Percentiles rank a stretch among this genome's conserved stretches.
phyloP scores from a whole-genome alignment of 441 rosid genomes.

The Cnidoscolus chayamansa region DNA sequence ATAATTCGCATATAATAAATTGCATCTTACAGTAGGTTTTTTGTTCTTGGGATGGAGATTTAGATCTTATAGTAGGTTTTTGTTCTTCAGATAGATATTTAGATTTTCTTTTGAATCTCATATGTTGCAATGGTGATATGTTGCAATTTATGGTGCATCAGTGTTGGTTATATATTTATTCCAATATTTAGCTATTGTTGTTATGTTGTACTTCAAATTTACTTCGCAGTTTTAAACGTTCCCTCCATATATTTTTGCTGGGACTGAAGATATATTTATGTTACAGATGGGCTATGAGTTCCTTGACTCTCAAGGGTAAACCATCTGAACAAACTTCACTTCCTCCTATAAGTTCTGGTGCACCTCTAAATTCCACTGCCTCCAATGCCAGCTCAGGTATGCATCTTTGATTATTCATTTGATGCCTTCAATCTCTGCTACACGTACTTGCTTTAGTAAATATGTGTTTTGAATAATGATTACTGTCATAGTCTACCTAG shows the following conservation, averaged over 20 bases:
- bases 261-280: conserved; percentile 8
- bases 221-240: neutral
- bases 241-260: conserved; percentile 5
- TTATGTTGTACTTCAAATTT: neutral
- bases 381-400: conserved; percentile 71
- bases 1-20: neutral
- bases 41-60: neutral
- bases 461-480: neutral
- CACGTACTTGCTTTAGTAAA: neutral
- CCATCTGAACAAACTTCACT: conserved; percentile 77
- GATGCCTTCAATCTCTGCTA: neutral
- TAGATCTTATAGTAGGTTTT: no score
- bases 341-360: conserved; percentile 51
- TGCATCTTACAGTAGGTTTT: neutral
- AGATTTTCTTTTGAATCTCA: no score
- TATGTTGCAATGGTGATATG: neutral
- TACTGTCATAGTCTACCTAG: neutral
- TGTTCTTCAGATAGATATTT: no score
- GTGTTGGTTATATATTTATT: neutral
- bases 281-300: conserved; percentile 98
- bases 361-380: conserved; percentile 43
- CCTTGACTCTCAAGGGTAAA: conserved; percentile 93
- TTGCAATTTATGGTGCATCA: neutral
- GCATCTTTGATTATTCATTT: conserved; percentile 16
- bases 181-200: neutral